A percentile compares a stretch with the other conserved stretches of the same genome.
phyloP scores from a whole-genome alignment of 1,284 basidiomycete genomes.

The Hymenochaete sp. region DNA sequence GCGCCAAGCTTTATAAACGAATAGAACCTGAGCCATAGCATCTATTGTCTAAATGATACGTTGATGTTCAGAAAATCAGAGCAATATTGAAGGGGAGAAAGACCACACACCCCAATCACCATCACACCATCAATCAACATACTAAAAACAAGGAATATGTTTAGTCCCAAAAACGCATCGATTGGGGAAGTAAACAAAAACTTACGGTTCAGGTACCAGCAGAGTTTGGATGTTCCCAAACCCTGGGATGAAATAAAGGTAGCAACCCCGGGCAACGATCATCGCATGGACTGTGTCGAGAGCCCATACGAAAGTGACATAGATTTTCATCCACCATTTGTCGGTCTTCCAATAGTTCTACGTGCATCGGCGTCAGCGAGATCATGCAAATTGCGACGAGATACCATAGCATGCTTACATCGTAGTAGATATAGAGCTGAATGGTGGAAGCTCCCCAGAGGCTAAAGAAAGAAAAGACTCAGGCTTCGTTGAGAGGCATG shows the following conservation, averaged over 20 bases:
- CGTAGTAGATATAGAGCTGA: conserved; percentile 13
- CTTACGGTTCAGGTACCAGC: background rate
- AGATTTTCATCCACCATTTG: background rate
- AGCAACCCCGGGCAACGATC: background rate
- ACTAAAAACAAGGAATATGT: background rate
- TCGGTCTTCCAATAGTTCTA: background rate
- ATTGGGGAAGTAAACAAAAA: background rate
- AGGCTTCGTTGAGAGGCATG: too few relatives aligned
- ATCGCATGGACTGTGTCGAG: background rate
- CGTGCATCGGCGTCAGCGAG: too few relatives aligned
- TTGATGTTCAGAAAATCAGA: too few relatives aligned
- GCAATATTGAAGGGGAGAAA: too few relatives aligned
- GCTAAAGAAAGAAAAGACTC: conserved; percentile 3
- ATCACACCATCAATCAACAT: too few relatives aligned
- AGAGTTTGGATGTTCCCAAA: too few relatives aligned
- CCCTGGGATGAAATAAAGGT: background rate
- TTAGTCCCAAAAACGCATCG: background rate
- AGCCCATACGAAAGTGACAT: background rate
- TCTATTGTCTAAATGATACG: too few relatives aligned
- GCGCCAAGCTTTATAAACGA: conserved; percentile 5
- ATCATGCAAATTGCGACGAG: too few relatives aligned
- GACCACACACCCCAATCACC: too few relatives aligned
- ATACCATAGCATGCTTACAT: too few relatives aligned
- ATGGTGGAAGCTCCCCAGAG: conserved; percentile 9
- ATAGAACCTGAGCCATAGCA: conserved; percentile 1